phyloP scores from a whole-genome alignment of 202 grass and related monocot genomes.

The Panicum virgatum region DNA sequence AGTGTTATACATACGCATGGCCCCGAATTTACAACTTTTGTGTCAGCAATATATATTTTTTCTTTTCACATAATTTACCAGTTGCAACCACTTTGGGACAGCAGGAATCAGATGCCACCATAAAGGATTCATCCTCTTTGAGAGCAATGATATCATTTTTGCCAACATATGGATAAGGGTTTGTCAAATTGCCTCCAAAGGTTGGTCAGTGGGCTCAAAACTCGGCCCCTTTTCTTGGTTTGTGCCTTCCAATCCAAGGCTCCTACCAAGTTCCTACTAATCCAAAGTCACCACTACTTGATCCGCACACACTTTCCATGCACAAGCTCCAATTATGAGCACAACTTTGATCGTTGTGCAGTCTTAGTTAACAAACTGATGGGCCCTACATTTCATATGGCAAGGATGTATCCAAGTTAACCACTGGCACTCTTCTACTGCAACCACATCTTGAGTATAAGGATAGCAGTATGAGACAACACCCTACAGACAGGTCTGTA shows the following conservation, averaged over 20 bases:
- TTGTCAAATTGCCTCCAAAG: constrained; percentile 30
- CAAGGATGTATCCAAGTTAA: constrained; percentile 28
- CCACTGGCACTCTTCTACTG: constrained; percentile 4
- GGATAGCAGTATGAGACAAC: too few relatives aligned
- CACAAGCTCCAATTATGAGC: constrained; percentile 60
- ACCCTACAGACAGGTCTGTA: neutral
- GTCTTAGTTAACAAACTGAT: constrained; percentile 30
- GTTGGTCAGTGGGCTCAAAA: constrained; percentile 31
- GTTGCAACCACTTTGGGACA: constrained; percentile 9
- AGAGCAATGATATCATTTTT: constrained; percentile 15
- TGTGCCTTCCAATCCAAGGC: constrained; percentile 35
- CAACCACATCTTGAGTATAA: neutral
- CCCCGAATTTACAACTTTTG: neutral
- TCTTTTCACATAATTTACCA: neutral
- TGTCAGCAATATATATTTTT: neutral
- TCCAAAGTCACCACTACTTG: constrained; percentile 13
- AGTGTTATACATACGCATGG: too few relatives aligned
- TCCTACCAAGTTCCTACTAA: constrained; percentile 25
- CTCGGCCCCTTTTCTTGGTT: neutral
- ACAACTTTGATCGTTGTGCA: constrained; percentile 28
- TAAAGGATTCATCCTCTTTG: constrained; percentile 7
- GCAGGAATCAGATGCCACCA: constrained; percentile 7
- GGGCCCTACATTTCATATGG: neutral
- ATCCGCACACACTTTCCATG: constrained; percentile 33
- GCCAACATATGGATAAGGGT: neutral